Evolutionary conservation across 106 monocot species (phyloP).

Genomic region (Dendrobium nobile): DNA sequence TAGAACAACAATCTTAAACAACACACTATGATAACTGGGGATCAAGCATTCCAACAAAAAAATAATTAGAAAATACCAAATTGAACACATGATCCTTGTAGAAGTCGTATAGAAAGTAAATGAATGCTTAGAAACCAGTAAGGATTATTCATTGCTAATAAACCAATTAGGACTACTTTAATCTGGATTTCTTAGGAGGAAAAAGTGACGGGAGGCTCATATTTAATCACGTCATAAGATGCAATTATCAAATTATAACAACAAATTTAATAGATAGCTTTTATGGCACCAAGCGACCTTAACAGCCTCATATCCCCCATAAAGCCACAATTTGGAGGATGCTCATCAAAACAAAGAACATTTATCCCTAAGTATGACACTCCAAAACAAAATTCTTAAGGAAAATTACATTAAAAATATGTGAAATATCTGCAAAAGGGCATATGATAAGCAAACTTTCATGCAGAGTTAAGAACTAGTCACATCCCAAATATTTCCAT

Average conservation of each 20-base stretch:
- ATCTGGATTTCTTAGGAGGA: background rate
- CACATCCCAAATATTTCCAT: background rate
- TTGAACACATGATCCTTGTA: background rate
- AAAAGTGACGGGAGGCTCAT: background rate
- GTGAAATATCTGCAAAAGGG: background rate
- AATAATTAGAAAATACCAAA: background rate
- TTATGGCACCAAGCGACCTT: background rate
- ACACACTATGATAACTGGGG: background rate
- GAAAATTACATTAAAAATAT: background rate
- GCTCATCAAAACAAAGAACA: background rate
- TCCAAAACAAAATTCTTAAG: background rate
- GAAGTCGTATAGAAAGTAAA: background rate
- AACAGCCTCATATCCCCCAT: background rate
- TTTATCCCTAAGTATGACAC: background rate
- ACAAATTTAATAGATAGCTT: background rate
- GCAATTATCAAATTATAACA: background rate
- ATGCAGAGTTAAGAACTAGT: background rate
- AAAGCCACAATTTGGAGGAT: background rate
- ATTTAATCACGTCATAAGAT: background rate
- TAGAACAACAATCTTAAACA: background rate
- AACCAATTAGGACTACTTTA: background rate
- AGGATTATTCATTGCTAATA: background rate
- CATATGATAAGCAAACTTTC: background rate
- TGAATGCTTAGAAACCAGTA: background rate
- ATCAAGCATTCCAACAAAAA: background rate